A percentile compares a stretch with the other conserved stretches of the same genome.
Evolutionary conservation across 768 basidiomycete species (phyloP).

Genomic region (Leccinum boreale): DNA sequence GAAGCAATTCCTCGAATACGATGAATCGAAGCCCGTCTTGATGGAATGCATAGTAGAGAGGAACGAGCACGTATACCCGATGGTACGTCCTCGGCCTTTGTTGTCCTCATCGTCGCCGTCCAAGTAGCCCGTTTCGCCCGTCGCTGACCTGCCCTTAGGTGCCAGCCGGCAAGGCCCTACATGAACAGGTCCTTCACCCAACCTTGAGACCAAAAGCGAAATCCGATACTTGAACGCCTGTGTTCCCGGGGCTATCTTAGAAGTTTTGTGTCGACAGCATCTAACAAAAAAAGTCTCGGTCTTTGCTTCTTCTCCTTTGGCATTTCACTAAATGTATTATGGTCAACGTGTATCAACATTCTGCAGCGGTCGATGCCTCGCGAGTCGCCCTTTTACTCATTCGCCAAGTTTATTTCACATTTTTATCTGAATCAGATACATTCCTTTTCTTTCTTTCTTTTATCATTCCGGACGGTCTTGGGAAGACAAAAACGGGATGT

Average conservation of each 20-base stretch:
- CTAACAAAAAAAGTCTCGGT: background rate
- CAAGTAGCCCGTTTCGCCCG: background rate
- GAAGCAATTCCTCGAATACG: constrained; percentile 98
- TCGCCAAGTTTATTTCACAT: background rate
- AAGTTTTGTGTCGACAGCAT: background rate
- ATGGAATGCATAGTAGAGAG: constrained; percentile 87
- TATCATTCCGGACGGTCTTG: background rate
- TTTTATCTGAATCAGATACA: constrained; percentile 1
- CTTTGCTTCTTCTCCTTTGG: background rate
- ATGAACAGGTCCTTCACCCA: constrained; percentile 86
- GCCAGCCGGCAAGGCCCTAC: constrained; percentile 90
- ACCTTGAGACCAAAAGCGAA: constrained; percentile 34
- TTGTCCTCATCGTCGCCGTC: too few relatives aligned
- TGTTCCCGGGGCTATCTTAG: background rate
- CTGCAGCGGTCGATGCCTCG: background rate
- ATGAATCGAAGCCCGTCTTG: constrained; percentile 79
- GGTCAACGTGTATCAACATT: constrained; percentile 26
- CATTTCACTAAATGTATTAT: constrained; percentile 18
- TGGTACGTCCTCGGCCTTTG: constrained; percentile 49
- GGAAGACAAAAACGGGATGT: background rate
- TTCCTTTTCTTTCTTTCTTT: background rate
- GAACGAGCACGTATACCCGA: constrained; percentile 88
- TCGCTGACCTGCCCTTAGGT: constrained; percentile 43
- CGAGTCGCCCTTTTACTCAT: background rate
- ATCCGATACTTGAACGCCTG: constrained; percentile 18